Evolutionary conservation across 257 asterid genomes (phyloP).

Genomic region (Catharanthus roseus): DNA sequence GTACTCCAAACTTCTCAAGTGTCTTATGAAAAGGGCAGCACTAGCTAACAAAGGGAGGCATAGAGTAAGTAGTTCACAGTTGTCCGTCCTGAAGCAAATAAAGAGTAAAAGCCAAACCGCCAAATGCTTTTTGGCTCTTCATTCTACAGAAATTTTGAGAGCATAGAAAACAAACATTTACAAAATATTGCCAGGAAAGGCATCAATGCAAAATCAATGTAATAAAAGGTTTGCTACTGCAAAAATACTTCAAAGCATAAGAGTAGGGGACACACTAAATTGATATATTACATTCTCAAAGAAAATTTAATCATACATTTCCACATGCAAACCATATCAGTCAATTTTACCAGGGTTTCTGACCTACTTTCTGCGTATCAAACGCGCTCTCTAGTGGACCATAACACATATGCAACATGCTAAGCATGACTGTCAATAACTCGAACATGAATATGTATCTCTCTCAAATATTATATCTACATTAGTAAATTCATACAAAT

Average conservation of each 20-base stretch:
- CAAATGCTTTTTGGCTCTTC: background rate
- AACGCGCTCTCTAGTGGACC: background rate
- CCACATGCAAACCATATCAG: background rate
- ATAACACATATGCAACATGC: background rate
- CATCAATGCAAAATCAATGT: background rate
- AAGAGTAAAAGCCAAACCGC: background rate
- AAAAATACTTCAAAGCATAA: background rate
- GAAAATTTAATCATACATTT: background rate
- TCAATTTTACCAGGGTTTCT: background rate
- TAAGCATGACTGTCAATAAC: background rate
- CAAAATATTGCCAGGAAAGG: background rate
- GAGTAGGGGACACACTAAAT: background rate
- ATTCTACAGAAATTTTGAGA: background rate
- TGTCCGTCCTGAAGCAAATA: background rate
- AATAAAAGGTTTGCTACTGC: background rate
- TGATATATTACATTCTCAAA: background rate
- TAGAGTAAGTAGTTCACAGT: background rate
- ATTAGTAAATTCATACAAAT: background rate
- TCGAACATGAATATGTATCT: background rate
- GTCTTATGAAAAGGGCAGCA: background rate
- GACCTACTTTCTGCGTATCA: background rate
- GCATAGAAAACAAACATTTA: background rate
- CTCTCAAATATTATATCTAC: background rate
- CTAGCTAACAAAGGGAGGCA: background rate
- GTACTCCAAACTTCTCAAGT: background rate